phyloP scores from a whole-genome alignment of 1,284 basidiomycete genomes.

The Ustilago crameri region DNA sequence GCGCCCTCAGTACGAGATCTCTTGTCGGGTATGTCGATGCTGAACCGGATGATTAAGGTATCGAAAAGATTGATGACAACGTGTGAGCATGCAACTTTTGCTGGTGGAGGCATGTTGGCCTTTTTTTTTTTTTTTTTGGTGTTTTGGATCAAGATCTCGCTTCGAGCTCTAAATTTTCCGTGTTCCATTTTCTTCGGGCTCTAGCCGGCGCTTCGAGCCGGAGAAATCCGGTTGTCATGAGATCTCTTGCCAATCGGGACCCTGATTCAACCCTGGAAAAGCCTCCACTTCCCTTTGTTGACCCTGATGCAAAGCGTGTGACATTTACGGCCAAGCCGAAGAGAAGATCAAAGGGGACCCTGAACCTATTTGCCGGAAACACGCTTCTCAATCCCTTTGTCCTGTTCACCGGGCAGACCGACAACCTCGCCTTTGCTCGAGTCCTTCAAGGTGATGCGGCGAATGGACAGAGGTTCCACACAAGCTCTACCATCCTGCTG shows the following conservation, averaged over 20 bases:
- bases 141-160: neutral
- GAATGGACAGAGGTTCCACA: neutral
- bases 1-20: too few species aligned
- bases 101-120: slow-evolving; percentile 11
- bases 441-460: neutral
- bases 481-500: too few species aligned
- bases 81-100: neutral
- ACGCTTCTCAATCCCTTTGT: neutral
- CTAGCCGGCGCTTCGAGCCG: neutral
- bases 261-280: neutral
- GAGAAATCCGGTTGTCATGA: neutral
- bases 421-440: neutral
- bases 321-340: neutral
- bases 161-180: slow-evolving; percentile 7
- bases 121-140: slow-evolving; percentile 1
- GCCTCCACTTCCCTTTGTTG: slow-evolving; percentile 9
- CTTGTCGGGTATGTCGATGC: too few species aligned
- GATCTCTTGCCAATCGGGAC: slow-evolving; percentile 1
- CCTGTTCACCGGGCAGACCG: neutral
- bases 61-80: neutral
- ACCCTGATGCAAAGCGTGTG: neutral
- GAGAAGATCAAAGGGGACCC: slow-evolving; percentile 7
- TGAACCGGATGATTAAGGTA: too few species aligned
- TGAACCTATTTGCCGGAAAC: neutral
- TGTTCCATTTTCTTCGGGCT: neutral